These are phyloP conservation scores for Marasmius sp. DNA, from an alignment of 1,284 basidiomycete genomes.

Conservation along the genomic window DNA sequence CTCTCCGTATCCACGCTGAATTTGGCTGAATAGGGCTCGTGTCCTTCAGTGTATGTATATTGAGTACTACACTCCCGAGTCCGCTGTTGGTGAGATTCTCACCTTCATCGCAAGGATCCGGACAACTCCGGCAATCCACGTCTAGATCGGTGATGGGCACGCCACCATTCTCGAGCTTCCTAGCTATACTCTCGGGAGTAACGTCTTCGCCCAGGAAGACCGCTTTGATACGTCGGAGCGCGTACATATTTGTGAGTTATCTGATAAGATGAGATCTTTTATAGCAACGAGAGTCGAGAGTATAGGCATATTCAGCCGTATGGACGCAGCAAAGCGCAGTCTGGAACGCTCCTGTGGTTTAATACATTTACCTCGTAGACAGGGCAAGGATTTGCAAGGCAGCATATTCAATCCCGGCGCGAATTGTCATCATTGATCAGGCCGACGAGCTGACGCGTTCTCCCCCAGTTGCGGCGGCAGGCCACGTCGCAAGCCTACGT, in stretches of 20 bases:
- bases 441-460: too few relatives aligned
- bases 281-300: too few relatives aligned
- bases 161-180: constrained; percentile 46
- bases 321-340: too few relatives aligned
- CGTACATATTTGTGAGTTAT: constrained; percentile 32
- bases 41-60: constrained; percentile 37
- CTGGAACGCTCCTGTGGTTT: too few relatives aligned
- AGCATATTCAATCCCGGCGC: too few relatives aligned
- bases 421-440: too few relatives aligned
- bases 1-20: constrained; percentile 79
- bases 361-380: too few relatives aligned
- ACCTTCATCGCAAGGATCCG: constrained; percentile 79
- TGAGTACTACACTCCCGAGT: too few relatives aligned
- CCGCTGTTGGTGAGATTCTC: constrained; percentile 5
- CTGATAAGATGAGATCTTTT: background rate
- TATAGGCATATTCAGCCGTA: too few relatives aligned
- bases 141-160: constrained; percentile 61
- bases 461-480: too few relatives aligned
- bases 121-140: constrained; percentile 73
- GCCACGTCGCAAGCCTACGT: too few relatives aligned
- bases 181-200: constrained; percentile 32
- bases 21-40: constrained; percentile 69
- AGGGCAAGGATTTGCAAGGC: too few relatives aligned
- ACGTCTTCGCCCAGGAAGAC: constrained; percentile 36
- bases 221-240: constrained; percentile 35